Base-by-base conservation (phyloP, 2,329 filamentous ascomycete species). In the Fusarium brevicatenulatum region DNA sequence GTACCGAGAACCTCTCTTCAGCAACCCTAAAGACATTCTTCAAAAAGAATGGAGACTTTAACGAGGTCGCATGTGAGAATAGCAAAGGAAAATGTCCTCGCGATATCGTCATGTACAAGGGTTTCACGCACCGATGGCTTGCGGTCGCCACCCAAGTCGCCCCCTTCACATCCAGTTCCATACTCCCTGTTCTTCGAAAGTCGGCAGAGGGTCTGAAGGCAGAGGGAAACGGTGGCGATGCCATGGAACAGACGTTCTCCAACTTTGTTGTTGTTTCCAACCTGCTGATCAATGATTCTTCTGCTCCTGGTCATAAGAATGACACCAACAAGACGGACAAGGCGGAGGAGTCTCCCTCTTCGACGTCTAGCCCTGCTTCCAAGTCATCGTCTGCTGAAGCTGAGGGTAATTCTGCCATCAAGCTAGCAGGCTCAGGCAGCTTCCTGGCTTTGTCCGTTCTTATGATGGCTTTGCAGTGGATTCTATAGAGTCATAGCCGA, bases 41-140 rank as follows among this genome's bases (percentile, higher is more conserved):
- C 82, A 37, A 52, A 8, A 84, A 85, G 39, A 36, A 70, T 3
- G 86, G 86, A 40, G 83, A 91, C 68, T 90, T 92, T 72, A 89
- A 84, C 58, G 93, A 95, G 80, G 80, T 88, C 5, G 84, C 89
- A 5, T 95, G 93, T 81, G 91, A 93, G 30, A 54, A 28, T n/a
- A 30, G 34, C 74, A 74, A 85, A 3, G 81, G 76, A 12, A 86
- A 82, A 18, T 95, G 93, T 83, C 90, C 91, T 66, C 85, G 87
- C 36, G 93, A 95, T 76, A 91, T 94, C 83, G 81, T 88, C 69
- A 89, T 89, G 4, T 94, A 92, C 86, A 93, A 93, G 81, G 91
- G 91, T 30, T 90, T 91, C 61, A 83, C 92, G 25, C 86, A 90
- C 68, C 87, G 90, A 39, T 93, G 91, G 90, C 83, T 94, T 74